Base-by-base conservation (phyloP, 208 protist species). In the Angomonas ambiguus region DNA sequence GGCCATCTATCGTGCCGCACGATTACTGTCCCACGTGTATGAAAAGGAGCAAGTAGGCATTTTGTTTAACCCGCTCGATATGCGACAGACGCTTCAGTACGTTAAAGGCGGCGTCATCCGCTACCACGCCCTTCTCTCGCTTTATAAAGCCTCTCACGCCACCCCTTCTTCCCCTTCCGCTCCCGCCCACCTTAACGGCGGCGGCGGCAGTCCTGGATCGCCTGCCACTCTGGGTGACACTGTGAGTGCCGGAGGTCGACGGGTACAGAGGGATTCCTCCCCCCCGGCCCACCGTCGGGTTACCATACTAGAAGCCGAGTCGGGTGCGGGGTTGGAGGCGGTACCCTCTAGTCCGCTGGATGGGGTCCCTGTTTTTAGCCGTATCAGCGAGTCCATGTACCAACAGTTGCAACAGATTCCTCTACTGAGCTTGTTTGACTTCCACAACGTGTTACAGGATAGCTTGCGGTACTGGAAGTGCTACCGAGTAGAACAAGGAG, bases 21-120 rank as follows among this genome's bases (percentile, higher is more conserved):
- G 80, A 59, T 55, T 68, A 20, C 62, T 78, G 2, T 88, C 80
- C 1, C 48, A 73, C 25, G 24, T 82, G 57, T 68, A 75, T 2
- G 80, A 89, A 45, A 79, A 70, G 38, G 80, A 80, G 28, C 80
- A 73, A 53, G 48, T 72, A 1, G 80, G 81, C 25, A 71, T 80
- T 42, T 51, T 62, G 30, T 93, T 93, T 56, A 48, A 71, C 10
- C 80, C 82, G 1, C 42, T 41, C 31, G 69, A 73, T 27, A 66
- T 69, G 33, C 62, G 59, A 11, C 35, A 31, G 4, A 41, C 62
- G 30, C 24, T 76, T 42, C 49, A 61, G 2, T 62, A 60, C 30
- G 49, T 85, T 31, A 48, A 65, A 27, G 80, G 80, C 24, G 32
- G 81, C 31, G 65, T 85, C 30, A 65, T 35, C 4, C 22, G 20